These are phyloP conservation scores for Amylostereum chailletii DNA, from an alignment of 1,284 basidiomycete genomes.

Conservation along the genomic window DNA sequence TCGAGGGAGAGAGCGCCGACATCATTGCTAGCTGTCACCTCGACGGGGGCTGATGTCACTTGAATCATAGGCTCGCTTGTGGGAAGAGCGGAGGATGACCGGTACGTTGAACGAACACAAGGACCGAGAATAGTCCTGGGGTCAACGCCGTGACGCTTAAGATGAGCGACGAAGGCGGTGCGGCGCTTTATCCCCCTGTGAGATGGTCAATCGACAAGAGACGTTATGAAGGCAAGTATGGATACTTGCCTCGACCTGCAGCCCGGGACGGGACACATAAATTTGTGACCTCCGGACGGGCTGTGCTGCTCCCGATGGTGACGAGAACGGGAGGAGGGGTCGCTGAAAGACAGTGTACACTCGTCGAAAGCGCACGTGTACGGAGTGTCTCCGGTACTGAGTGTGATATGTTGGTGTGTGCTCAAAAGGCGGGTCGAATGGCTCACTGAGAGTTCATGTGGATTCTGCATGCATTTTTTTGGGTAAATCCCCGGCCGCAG, in stretches of 20 bases:
- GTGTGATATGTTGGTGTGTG: slow-evolving; percentile 1
- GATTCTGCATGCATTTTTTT: slow-evolving; percentile 44
- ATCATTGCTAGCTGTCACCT: too few species aligned
- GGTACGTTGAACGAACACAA: too few species aligned
- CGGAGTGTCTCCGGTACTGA: slow-evolving; percentile 45
- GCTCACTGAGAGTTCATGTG: slow-evolving; percentile 54
- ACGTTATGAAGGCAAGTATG: neutral
- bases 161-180: slow-evolving; percentile 44
- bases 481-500: slow-evolving; percentile 45
- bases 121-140: too few species aligned
- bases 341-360: slow-evolving; percentile 44
- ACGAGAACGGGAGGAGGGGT: slow-evolving; percentile 55
- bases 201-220: slow-evolving; percentile 1
- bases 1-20: too few species aligned
- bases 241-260: slow-evolving; percentile 39
- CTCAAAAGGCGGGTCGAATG: neutral
- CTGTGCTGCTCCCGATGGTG: slow-evolving; percentile 52
- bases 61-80: too few species aligned
- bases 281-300: slow-evolving; percentile 21
- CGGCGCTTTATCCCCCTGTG: slow-evolving; percentile 49
- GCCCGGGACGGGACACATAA: slow-evolving; percentile 30
- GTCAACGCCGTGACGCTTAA: slow-evolving; percentile 19
- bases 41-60: too few species aligned
- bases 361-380: slow-evolving; percentile 29
- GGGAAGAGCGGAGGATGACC: too few species aligned